Evolutionary conservation across 202 grass and related monocot genomes (phyloP), one percentile per base, ranked within the genome.

Genomic region (Setaria viridis): DNA sequence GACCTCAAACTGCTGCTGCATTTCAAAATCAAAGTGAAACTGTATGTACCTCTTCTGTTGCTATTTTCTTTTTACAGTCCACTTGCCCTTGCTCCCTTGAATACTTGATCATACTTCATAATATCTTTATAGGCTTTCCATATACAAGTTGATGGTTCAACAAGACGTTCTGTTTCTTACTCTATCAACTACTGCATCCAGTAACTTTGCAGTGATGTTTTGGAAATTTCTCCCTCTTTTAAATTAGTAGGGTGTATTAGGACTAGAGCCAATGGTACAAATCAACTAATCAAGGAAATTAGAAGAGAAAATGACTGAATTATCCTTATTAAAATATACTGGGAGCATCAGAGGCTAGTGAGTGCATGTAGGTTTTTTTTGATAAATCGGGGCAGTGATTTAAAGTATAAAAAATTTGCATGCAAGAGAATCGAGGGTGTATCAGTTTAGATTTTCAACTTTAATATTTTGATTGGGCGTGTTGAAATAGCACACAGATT

Each of bases 1-100:
- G 90, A 77, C 85, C 90, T 73, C 93, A 94, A 89, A 77, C 79
- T 77, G 64, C 89, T 86, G 63, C 88, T 84, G 48, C 84, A 85
- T 99, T 97, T 74, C 90, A 90, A 79, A 89, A 88, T 94, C 84
- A 90, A 89, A 99, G 84, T 85, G 97, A 99, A 91, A 87, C 68
- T 32, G 97, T 99, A 99, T 10, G 90, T 86, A 68, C 70, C 20
- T 82, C 39, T 39, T 4, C 48, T 21, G 30, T 55, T 62, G 4
- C 85, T 87, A 19, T 82, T 87, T 83, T 83, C 14, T 57, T 76
- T 74, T 73, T 62, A 32, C 64, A 79, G 35, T 67, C 59, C 29
- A 49, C 54, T 70, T 62, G 33, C 63, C 47, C 8, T 80, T 77
- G 25, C 11, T 33, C 55, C 7, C 55, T 55, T 55, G 51, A 55